Evolutionary conservation across 768 basidiomycete genomes (phyloP), one percentile per base, ranked within the genome.

Genomic region (Suillus variegatus): DNA sequence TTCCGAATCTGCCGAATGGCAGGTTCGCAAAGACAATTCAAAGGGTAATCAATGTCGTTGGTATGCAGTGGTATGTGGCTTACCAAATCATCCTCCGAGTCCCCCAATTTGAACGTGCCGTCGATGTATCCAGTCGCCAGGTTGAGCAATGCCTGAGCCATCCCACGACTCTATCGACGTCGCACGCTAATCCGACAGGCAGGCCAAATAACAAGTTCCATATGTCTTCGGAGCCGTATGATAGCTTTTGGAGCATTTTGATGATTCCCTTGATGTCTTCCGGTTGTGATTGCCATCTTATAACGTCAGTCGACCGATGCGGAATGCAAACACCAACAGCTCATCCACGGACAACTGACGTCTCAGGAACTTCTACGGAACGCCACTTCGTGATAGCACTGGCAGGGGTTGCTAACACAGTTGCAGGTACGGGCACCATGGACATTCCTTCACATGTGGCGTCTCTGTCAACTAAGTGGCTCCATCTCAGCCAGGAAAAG

Each of bases 361-460:
- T 60, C n/a, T 8, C 47, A 12, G 61, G 46, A 25, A 62, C 43
- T 49, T 62, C 14, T 16, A 62, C 18, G n/a, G 35, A 62, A 51
- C 61, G 61, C 61, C 61, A 62, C 32, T 62, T 47, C n/a, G 61
- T 62, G 32, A 62, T 62, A 22, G 61, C 47, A 25, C 61, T 62
- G 44, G 61, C 61, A 51, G 32, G 61, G 61, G 61, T 62, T n/a
- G 61, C 61, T 62, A 36, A 62, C 61, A 62, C 61, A 16, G 61
- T 62, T 18, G 61, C 61, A 32, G 61, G 61, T 16, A 62, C 43
- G 12, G 61, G 61, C 9, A 62, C 61, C 61, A 62, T 62, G 7
- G 61, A 52, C 61, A 62, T 62, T 35, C 61, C 46, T 49, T 62
- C 43, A n/a, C 61, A 22, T 49, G 28, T 5, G 35, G 16, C 32